Evolutionary conservation across 495 filamentous ascomycete species (phyloP), one percentile per base, ranked within the genome.

Genomic region (Aspergillus diversus): DNA sequence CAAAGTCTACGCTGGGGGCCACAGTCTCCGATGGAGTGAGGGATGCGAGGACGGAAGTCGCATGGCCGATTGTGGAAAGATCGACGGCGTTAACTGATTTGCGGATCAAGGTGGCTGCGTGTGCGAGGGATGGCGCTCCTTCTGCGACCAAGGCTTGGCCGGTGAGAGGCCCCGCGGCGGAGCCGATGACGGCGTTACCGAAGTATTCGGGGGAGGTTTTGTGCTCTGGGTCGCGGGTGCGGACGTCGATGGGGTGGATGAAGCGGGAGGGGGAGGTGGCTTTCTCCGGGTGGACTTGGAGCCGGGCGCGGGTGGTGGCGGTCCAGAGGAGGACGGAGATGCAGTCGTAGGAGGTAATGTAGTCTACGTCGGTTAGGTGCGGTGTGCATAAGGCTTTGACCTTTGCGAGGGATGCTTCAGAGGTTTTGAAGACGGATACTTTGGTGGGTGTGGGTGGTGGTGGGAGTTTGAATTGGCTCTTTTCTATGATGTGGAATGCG

Each of bases 341-440:
- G 55, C 65, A 69, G 61, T 71, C 69, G 39, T 73, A 73, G 1
- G 69, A 69, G 39, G 60, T 69, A 8, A 73, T 53, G 32, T 68
- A 73, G 12, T 68, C 65, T 13, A 68, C 66, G 1, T 42, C 60
- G 12, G 31, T 34, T 3, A 70, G 48, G 11, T 63, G 34, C 0
- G 62, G 52, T 4, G 46, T 46, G 49, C 69, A 69, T 32, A 61
- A 17, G 8, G 16, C 55, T 63, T 72, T 72, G 33, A 72, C 46
- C 8, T 59, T 27, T 39, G 68, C 54, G 17, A 70, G 53, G 12
- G 55, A 7, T 7, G 54, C 42, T 16, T 68, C 63, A 3, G 63
- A 48, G 39, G 66, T 67, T 11, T 42, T 46, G 61, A 69, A 73
- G 43, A 73, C 68, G 5, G 42, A 48, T 7, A 67, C 43, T 51